A percentile compares a stretch with the other conserved stretches of the same genome.
phyloP scores from a whole-genome alignment of 371 early-diverging fungal species.

The Apophysomyces sp. region DNA sequence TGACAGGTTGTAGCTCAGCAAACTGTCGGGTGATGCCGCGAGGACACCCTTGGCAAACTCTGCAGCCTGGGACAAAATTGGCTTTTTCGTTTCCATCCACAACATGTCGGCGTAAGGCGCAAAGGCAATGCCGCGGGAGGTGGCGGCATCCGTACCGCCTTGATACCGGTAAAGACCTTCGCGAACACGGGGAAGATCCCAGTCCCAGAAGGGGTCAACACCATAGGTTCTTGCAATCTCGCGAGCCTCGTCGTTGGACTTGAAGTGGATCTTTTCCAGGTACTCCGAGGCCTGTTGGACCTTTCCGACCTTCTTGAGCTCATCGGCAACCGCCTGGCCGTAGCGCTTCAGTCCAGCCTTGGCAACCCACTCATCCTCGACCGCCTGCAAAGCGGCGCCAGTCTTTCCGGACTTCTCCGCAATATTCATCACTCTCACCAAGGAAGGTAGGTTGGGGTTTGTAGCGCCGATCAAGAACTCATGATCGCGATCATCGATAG shows the following conservation, averaged over 20 bases:
- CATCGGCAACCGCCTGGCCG: conserved; percentile 80
- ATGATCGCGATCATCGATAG: conserved; percentile 96
- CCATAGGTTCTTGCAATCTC: conserved; percentile 76
- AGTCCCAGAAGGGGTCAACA: conserved; percentile 86
- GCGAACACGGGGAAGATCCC: conserved; percentile 91
- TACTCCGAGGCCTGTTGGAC: conserved; percentile 50
- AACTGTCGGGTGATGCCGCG: conserved; percentile 53
- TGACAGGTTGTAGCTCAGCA: conserved; percentile 95
- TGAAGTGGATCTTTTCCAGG: conserved; percentile 50
- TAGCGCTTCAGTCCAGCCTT: conserved; percentile 86
- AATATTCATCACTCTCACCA: conserved; percentile 78
- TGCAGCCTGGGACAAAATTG: conserved; percentile 89
- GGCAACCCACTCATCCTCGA: conserved; percentile 89
- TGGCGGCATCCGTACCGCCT: conserved; percentile 92
- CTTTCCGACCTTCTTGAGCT: conserved; percentile 59
- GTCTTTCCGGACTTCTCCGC: conserved; percentile 76
- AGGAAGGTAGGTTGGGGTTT: conserved; percentile 74
- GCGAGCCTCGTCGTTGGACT: conserved; percentile 86
- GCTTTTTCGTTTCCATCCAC: conserved; percentile 99
- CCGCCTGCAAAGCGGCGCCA: conserved; percentile 76
- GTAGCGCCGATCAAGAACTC: conserved; percentile 93
- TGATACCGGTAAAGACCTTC: conserved; percentile 97
- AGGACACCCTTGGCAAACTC: conserved; percentile 89
- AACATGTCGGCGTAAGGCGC: conserved; percentile 93
- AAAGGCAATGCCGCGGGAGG: conserved; percentile 86